These are phyloP conservation scores for Globisporangium abappressorium DNA, from an alignment of 352 stramenopile genomes.

Conservation along the genomic window DNA sequence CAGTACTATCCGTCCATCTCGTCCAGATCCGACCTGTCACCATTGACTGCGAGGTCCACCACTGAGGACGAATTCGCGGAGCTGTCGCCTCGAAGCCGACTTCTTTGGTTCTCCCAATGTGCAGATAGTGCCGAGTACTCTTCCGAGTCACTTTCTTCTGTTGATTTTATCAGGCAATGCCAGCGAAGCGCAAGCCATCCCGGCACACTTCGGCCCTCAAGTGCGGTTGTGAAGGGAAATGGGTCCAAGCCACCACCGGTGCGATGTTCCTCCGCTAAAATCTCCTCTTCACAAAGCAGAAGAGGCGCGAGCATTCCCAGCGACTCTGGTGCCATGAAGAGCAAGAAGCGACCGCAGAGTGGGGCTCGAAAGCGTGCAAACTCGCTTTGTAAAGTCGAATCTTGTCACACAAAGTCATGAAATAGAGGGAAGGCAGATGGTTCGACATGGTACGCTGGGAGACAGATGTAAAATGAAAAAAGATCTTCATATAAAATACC, in stretches of 20 bases:
- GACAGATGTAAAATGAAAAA: neutral
- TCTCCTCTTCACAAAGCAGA: constrained; percentile 5
- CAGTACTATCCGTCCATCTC: neutral
- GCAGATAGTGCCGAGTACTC: constrained; percentile 20
- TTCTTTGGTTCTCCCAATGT: constrained; percentile 64
- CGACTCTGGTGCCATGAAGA: neutral
- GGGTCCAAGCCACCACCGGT: constrained; percentile 1
- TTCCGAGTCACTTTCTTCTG: neutral
- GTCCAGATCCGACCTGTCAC: neutral
- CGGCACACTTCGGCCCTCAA: constrained; percentile 8
- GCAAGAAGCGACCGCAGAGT: constrained; percentile 8
- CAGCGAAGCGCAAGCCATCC: constrained; percentile 13
- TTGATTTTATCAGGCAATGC: neutral
- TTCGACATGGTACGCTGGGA: neutral
- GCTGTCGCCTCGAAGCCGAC: constrained; percentile 54
- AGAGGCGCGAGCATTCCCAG: neutral
- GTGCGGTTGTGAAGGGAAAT: neutral
- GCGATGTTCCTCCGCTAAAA: constrained; percentile 29
- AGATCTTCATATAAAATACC: neutral
- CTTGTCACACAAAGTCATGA: neutral
- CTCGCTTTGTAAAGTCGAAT: neutral
- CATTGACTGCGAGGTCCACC: neutral
- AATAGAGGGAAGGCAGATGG: neutral
- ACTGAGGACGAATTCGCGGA: constrained; percentile 21
- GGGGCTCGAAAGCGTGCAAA: constrained; percentile 4